Percentiles rank a stretch among this genome's conserved stretches.
These are phyloP conservation scores for Camellia granthamiana DNA, from an alignment of 148 eudicot genomes.

Conservation along the genomic window DNA sequence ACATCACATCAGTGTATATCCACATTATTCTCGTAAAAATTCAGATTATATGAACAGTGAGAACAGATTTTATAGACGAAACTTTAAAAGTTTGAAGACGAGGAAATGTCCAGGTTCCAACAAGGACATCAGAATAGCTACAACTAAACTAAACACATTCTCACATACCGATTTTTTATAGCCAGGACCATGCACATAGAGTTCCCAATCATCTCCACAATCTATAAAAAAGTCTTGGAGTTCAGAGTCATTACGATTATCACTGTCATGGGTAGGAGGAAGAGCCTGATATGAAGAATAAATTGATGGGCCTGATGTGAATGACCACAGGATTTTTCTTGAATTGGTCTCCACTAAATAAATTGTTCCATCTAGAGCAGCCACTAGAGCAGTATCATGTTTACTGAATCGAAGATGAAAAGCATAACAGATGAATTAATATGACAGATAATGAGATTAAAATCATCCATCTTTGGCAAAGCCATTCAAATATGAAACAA, in stretches of 20 bases:
- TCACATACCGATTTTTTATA: constrained; percentile 13
- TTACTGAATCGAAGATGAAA: constrained; percentile 17
- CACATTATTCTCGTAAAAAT: background rate
- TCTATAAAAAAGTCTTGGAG: constrained; percentile 47
- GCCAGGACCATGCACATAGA: constrained; percentile 44
- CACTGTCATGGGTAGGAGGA: constrained; percentile 39
- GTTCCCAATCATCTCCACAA: constrained; percentile 72
- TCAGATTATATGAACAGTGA: background rate
- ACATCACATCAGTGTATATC: background rate
- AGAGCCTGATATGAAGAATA: constrained; percentile 68
- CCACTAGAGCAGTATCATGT: constrained; percentile 48
- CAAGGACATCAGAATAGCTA: background rate
- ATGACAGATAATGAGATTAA: background rate
- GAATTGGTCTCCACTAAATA: constrained; percentile 53
- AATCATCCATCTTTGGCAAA: background rate
- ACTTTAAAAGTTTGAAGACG: background rate
- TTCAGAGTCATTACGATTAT: constrained; percentile 33
- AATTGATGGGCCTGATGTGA: constrained; percentile 61
- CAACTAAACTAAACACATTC: background rate
- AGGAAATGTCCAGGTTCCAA: background rate
- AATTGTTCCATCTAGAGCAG: constrained; percentile 71
- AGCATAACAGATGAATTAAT: background rate
- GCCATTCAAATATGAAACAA: background rate
- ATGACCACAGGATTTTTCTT: constrained; percentile 55
- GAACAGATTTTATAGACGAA: background rate